Evolutionary conservation across 2,329 filamentous ascomycete species (phyloP).

Genomic region (Pseudomassariella vexata): DNA sequence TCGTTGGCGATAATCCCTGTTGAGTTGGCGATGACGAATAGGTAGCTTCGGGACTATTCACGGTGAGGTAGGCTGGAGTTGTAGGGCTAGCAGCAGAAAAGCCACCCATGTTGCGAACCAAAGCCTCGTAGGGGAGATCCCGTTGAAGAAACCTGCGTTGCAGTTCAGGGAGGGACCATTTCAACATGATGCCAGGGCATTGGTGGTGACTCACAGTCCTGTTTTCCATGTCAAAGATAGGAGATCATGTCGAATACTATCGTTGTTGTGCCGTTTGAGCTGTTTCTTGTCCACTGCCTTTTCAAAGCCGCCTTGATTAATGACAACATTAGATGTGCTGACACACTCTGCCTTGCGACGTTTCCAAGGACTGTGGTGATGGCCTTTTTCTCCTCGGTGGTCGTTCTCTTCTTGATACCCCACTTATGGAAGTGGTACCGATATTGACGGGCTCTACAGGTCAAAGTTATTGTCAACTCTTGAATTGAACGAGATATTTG

Average conservation of each 20-base stretch:
- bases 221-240: conserved; percentile 1
- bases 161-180: background rate
- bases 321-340: conserved; percentile 7
- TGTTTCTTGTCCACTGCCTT: conserved; percentile 15
- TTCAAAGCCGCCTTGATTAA: conserved; percentile 9
- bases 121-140: conserved; percentile 8
- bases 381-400: conserved; percentile 11
- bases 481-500: background rate
- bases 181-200: background rate
- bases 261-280: conserved; percentile 13
- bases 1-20: conserved; percentile 6
- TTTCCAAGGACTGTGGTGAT: conserved; percentile 11
- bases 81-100: conserved; percentile 3
- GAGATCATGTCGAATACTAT: conserved; percentile 8
- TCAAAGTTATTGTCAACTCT: background rate
- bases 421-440: conserved; percentile 11
- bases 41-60: conserved; percentile 3
- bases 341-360: conserved; percentile 1
- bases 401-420: conserved; percentile 10
- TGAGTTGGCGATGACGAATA: background rate
- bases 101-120: conserved; percentile 5
- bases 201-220: background rate
- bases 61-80: conserved; percentile 6
- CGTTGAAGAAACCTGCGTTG: conserved; percentile 10
- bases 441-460: conserved; percentile 8